Evolutionary conservation across 2,329 filamentous ascomycete genomes (phyloP).

Genomic region (Colletotrichum gigasporum): DNA sequence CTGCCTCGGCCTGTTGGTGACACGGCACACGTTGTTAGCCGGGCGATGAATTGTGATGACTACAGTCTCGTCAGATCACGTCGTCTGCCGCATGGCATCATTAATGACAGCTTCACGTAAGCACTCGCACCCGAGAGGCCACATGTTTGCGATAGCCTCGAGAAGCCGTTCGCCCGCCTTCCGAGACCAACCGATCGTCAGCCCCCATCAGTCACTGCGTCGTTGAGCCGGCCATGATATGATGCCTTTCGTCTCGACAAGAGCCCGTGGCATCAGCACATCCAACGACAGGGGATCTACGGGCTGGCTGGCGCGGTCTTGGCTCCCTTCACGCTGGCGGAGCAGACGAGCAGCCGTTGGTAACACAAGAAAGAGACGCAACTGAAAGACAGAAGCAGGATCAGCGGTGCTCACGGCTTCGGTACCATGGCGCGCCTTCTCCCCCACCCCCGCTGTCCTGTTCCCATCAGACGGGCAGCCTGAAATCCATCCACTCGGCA

Average conservation of each 20-base stretch:
- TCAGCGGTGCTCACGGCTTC: slow-evolving; percentile 29
- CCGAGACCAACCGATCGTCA: slow-evolving; percentile 15
- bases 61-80: slow-evolving; percentile 22
- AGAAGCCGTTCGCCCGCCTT: neutral
- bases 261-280: slow-evolving; percentile 10
- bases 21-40: slow-evolving; percentile 19
- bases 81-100: slow-evolving; percentile 26
- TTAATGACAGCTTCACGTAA: slow-evolving; percentile 28
- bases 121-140: slow-evolving; percentile 14
- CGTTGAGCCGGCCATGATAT: neutral
- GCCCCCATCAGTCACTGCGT: neutral
- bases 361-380: slow-evolving; percentile 20
- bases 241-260: neutral
- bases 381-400: slow-evolving; percentile 21
- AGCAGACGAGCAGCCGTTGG: slow-evolving; percentile 21
- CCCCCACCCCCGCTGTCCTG: slow-evolving; percentile 21
- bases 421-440: slow-evolving; percentile 16
- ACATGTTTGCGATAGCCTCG: slow-evolving; percentile 12
- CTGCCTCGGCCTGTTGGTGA: slow-evolving; percentile 22
- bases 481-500: slow-evolving; percentile 32
- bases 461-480: slow-evolving; percentile 31
- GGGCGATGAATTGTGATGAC: slow-evolving; percentile 22
- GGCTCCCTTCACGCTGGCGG: neutral
- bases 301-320: neutral
- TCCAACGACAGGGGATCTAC: neutral